These are phyloP conservation scores for Phytophthora parvispora DNA, from an alignment of 352 stramenopile genomes.

Conservation along the genomic window DNA sequence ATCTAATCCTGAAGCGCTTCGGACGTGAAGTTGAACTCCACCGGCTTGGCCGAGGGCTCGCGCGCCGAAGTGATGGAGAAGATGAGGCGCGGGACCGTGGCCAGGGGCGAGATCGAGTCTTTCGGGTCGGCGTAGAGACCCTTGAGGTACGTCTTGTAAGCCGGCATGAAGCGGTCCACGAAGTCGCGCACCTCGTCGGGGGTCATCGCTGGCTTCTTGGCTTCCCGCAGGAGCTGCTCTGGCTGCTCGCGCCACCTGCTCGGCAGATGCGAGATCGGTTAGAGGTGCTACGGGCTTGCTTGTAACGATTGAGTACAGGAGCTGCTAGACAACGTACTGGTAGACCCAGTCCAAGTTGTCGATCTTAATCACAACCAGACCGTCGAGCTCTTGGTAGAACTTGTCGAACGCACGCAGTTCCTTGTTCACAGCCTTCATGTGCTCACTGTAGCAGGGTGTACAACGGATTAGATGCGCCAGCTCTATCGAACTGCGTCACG, in stretches of 20 bases:
- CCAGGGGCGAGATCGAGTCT: slow-evolving; percentile 26
- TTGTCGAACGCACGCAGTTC: slow-evolving; percentile 68
- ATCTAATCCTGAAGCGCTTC: slow-evolving; percentile 38
- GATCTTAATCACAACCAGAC: slow-evolving; percentile 81
- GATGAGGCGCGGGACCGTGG: slow-evolving; percentile 56
- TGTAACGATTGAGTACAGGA: not conserved
- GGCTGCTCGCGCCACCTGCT: slow-evolving; percentile 85
- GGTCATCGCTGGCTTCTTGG: slow-evolving; percentile 72
- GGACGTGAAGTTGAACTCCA: slow-evolving; percentile 68
- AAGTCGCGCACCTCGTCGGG: slow-evolving; percentile 82
- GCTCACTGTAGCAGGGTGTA: slow-evolving; percentile 29
- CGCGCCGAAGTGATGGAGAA: slow-evolving; percentile 64
- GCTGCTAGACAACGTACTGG: slow-evolving; percentile 50
- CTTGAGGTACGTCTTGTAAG: slow-evolving; percentile 79
- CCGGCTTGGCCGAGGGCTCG: slow-evolving; percentile 40
- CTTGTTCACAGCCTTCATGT: slow-evolving; percentile 78
- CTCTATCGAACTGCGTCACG: not conserved
- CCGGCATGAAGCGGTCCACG: slow-evolving; percentile 90
- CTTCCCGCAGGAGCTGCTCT: slow-evolving; percentile 70
- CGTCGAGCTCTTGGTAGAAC: slow-evolving; percentile 77
- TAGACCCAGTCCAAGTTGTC: slow-evolving; percentile 85
- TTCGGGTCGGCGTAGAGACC: slow-evolving; percentile 62
- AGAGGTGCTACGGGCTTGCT: slow-evolving; percentile 4
- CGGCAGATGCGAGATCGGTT: slow-evolving; percentile 3
- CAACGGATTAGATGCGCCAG: not conserved